Conservation (phyloP, 306 rosid species). For the Acacia acuminata region DNA sequence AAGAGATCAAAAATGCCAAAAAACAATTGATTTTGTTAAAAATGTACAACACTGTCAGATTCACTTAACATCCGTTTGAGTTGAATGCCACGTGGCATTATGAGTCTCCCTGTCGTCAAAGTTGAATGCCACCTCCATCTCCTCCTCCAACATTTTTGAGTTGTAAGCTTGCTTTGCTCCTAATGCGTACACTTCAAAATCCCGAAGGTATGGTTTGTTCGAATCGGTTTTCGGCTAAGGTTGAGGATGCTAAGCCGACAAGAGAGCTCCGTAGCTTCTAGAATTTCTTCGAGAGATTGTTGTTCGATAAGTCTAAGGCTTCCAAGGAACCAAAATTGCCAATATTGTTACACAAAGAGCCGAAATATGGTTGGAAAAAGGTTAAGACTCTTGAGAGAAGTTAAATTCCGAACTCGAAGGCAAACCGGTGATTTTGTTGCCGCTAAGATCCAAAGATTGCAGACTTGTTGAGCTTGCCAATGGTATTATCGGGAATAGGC, state of each 20-base stretch:
- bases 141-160: no score
- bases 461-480: conserved; percentile 83
- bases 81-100: no score
- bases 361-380: conserved; percentile 76
- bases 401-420: conserved; percentile 95
- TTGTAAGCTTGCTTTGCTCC: no score
- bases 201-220: conserved; percentile 53
- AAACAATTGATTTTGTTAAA: no score
- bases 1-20: no score
- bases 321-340: conserved; percentile 84
- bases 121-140: no score
- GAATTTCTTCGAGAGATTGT: conserved; percentile 76
- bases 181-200: conserved; percentile 62
- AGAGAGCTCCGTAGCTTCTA: conserved; percentile 69
- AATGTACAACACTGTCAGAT: no score
- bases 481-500: conserved; percentile 72
- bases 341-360: conserved; percentile 68
- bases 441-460: conserved; percentile 79
- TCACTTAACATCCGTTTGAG: no score
- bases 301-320: conserved; percentile 67
- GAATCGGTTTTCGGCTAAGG: conserved; percentile 45
- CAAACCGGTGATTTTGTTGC: conserved; percentile 66
- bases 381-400: conserved; percentile 69
- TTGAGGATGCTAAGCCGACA: conserved; percentile 46
- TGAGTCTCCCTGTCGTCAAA: no score